Percentiles rank a stretch among this genome's conserved stretches.
phyloP scores from a whole-genome alignment of 768 basidiomycete genomes.

The Boletus rubescentipes region DNA sequence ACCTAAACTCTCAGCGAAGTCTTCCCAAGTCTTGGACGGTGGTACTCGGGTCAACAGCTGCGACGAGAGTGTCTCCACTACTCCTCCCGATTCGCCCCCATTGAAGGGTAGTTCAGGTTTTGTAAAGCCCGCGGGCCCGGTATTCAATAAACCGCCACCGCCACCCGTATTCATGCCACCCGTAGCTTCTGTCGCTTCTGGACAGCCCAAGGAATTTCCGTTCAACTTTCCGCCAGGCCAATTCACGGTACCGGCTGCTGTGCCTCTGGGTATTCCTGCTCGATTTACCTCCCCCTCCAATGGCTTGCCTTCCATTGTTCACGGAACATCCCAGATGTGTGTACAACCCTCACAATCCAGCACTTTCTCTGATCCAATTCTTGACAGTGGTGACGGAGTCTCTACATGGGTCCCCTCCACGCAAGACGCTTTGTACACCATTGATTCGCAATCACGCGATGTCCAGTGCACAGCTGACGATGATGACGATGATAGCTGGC shows the following conservation, averaged over 20 bases:
- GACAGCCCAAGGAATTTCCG: constrained; percentile 30
- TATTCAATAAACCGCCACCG: constrained; percentile 57
- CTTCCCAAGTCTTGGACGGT: constrained; percentile 5
- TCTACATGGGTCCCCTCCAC: constrained; percentile 58
- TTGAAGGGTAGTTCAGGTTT: constrained; percentile 25
- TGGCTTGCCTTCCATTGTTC: constrained; percentile 19
- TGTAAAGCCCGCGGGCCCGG: constrained; percentile 41
- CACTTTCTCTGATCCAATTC: constrained; percentile 48
- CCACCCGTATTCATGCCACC: constrained; percentile 29
- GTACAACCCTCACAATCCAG: constrained; percentile 57
- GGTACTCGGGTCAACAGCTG: not conserved
- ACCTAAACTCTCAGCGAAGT: constrained; percentile 24
- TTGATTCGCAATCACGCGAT: constrained; percentile 36
- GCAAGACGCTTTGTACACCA: constrained; percentile 58
- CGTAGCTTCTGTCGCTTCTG: not conserved
- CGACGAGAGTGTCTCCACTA: constrained; percentile 49
- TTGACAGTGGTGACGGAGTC: constrained; percentile 45
- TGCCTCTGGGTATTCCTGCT: constrained; percentile 45
- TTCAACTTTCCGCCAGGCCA: constrained; percentile 38
- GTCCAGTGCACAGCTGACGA: constrained; percentile 30
- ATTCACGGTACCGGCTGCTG: constrained; percentile 45
- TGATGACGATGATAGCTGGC: constrained; percentile 73
- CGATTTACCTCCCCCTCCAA: constrained; percentile 30
- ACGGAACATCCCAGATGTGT: constrained; percentile 36
- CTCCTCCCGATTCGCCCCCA: constrained; percentile 58